Base-by-base conservation (phyloP, 177 flowering plant genomes). In the Vitis hybrid region DNA sequence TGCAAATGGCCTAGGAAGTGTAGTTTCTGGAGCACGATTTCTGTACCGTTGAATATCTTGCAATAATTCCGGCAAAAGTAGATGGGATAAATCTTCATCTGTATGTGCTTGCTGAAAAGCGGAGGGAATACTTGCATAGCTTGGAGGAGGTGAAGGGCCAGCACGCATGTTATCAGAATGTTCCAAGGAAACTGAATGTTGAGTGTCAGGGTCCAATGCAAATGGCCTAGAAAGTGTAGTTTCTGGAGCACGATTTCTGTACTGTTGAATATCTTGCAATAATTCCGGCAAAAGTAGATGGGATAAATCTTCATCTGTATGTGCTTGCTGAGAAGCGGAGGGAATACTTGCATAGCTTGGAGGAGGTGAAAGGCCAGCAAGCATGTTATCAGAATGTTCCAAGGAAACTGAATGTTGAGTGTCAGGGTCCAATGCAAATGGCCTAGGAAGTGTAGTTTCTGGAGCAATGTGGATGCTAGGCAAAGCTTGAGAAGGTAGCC, bases 21-120 rank as follows among this genome's bases (percentile, higher is more conserved):
- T 24, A 1, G 24, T 24, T 24, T 24, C 24, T 24, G 3, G 27
- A 24, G 72, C 81, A 73, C 75, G 84, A 65, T 68, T 88, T 52
- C 78, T 82, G 71, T 82, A 83, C 52, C 80, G 90, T 21, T 88
- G 89, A 19, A 79, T 83, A 18, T 27, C 54, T 66, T 68, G 60
- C 14, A 54, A 65, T 60, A 66, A 15, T 40, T 58, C 67, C 21
- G 88, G 84, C 4, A 86, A 79, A 59, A 91, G 82, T 60, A 84
- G 90, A 73, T 84, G 89, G 59, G 77, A 82, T 2, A 78, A 56
- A 67, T 74, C 84, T 72, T 74, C 80, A 57, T 82, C 86, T n/a
- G 85, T 79, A 76, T 82, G 77, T 72, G 86, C 72, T 70, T 86
- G 87, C 75, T 77, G 88, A 68, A 78, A 85, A 64, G 84, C 82